Evolutionary conservation across 805 yeast genomes (phyloP).

Genomic region (Ogataea degrootiae): DNA sequence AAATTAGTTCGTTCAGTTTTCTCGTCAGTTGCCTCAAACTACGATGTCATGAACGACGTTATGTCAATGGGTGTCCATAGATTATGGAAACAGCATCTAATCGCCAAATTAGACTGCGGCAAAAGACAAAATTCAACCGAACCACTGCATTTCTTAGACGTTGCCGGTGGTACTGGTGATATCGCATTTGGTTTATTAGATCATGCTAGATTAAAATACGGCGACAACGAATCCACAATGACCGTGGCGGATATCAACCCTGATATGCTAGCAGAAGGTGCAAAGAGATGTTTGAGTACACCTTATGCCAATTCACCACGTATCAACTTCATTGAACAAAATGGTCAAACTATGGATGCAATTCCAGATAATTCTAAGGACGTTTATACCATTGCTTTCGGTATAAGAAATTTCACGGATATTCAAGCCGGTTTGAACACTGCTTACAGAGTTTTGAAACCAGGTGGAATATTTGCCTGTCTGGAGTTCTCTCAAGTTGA

Average conservation of each 20-base stretch:
- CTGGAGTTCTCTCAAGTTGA: constrained; percentile 91
- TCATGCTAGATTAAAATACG: constrained; percentile 76
- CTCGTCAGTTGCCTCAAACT: constrained; percentile 89
- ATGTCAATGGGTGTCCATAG: constrained; percentile 96
- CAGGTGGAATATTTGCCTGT: constrained; percentile 97
- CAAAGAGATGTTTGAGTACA: constrained; percentile 56
- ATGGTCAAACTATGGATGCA: constrained; percentile 83
- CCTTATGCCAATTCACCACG: constrained; percentile 66
- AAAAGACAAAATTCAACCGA: constrained; percentile 72
- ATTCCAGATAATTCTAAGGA: constrained; percentile 88
- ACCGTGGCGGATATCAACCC: constrained; percentile 92
- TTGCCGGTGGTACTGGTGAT: constrained; percentile 99
- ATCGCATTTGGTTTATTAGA: constrained; percentile 93
- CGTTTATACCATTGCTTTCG: constrained; percentile 94
- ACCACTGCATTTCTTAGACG: constrained; percentile 86
- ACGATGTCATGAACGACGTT: constrained; percentile 96
- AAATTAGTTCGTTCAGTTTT: constrained; percentile 81
- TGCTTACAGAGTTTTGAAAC: constrained; percentile 93
- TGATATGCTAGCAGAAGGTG: constrained; percentile 94
- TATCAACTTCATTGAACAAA: constrained; percentile 79
- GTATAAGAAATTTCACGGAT: constrained; percentile 94
- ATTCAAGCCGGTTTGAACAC: constrained; percentile 90
- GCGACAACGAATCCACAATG: constrained; percentile 75
- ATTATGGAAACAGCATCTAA: constrained; percentile 90
- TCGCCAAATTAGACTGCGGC: constrained; percentile 86